Evolutionary conservation across 2,329 filamentous ascomycete genomes (phyloP).

Genomic region (Claviceps humidiphila): DNA sequence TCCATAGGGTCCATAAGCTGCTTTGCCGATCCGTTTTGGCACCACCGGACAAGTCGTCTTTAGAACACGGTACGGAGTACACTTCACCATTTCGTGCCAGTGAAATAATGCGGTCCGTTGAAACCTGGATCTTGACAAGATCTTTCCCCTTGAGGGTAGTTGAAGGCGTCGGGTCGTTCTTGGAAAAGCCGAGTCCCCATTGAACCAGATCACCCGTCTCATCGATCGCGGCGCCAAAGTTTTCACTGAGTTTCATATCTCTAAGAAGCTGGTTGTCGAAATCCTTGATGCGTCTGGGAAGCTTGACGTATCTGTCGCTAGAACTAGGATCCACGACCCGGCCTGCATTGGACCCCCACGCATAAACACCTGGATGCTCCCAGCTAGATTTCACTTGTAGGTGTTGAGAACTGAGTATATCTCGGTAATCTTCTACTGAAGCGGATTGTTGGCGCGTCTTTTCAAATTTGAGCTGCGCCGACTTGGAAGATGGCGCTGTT

Average conservation of each 20-base stretch:
- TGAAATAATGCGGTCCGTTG: slow-evolving; percentile 70
- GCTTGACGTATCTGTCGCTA: slow-evolving; percentile 64
- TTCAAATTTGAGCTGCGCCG: slow-evolving; percentile 55
- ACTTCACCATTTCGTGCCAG: slow-evolving; percentile 62
- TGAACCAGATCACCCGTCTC: slow-evolving; percentile 83
- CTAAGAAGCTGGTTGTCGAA: slow-evolving; percentile 77
- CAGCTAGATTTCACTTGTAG: slow-evolving; percentile 73
- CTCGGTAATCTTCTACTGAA: slow-evolving; percentile 59
- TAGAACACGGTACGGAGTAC: slow-evolving; percentile 72
- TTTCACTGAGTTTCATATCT: slow-evolving; percentile 72
- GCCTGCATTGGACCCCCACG: slow-evolving; percentile 82
- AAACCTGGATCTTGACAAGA: slow-evolving; percentile 61
- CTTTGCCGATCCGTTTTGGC: slow-evolving; percentile 44
- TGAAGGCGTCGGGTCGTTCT: slow-evolving; percentile 47
- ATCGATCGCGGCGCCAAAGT: slow-evolving; percentile 74
- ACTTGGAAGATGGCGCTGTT: slow-evolving; percentile 18
- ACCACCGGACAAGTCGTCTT: slow-evolving; percentile 53
- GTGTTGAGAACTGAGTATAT: slow-evolving; percentile 73
- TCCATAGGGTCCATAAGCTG: slow-evolving; percentile 62
- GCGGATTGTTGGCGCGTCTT: slow-evolving; percentile 41
- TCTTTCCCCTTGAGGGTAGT: slow-evolving; percentile 72
- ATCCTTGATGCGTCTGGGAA: slow-evolving; percentile 61
- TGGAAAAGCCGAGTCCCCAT: slow-evolving; percentile 72
- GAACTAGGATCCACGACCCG: slow-evolving; percentile 77
- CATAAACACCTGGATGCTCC: slow-evolving; percentile 77